These are phyloP conservation scores for Aaosphaeria pasadenensis DNA, from an alignment of 2,329 filamentous ascomycete species.

Conservation along the genomic window DNA sequence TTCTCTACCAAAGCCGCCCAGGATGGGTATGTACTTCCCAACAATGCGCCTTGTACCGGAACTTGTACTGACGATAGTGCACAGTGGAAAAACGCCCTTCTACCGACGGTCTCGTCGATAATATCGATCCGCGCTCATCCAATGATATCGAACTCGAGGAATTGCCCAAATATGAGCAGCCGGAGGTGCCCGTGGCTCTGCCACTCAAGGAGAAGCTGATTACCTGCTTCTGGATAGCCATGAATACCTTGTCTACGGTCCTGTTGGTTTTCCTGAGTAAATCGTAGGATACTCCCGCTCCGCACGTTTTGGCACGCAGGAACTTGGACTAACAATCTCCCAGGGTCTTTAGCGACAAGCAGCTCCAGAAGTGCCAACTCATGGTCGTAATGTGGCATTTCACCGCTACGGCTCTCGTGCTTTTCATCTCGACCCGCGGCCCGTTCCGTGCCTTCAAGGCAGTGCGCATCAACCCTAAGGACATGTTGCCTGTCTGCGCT, in stretches of 20 bases:
- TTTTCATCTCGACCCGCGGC: constrained; percentile 40
- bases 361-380: constrained; percentile 45
- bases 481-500: constrained; percentile 46
- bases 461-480: constrained; percentile 41
- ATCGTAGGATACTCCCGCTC: constrained; percentile 27
- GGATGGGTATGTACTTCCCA: no score
- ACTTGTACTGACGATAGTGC: constrained; percentile 13
- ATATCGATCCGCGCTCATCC: constrained; percentile 33
- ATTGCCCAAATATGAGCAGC: constrained; percentile 34
- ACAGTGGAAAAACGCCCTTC: constrained; percentile 37
- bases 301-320: neutral
- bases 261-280: constrained; percentile 47
- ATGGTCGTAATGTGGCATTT: constrained; percentile 50
- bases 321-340: constrained; percentile 16
- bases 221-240: constrained; percentile 39
- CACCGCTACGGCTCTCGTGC: constrained; percentile 42
- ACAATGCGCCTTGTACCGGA: no score
- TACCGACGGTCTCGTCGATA: constrained; percentile 37
- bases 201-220: constrained; percentile 36
- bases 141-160: constrained; percentile 23
- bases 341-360: constrained; percentile 44
- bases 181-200: constrained; percentile 18
- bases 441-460: constrained; percentile 47
- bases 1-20: no score
- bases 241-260: constrained; percentile 45